phyloP scores from a whole-genome alignment of 352 stramenopile genomes.

The Phytophthora agathidicida region DNA sequence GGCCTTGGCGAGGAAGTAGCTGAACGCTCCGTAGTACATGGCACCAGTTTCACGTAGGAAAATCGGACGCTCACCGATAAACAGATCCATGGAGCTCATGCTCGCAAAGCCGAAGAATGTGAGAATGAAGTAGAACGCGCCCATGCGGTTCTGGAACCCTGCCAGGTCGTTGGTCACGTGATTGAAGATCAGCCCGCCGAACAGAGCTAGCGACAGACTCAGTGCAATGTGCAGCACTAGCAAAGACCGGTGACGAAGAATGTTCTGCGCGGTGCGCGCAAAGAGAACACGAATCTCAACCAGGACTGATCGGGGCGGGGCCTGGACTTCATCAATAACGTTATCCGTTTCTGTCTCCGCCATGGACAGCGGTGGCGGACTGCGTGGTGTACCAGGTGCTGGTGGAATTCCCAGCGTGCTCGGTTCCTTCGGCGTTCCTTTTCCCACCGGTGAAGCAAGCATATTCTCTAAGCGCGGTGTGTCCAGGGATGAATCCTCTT shows the following conservation, averaged over 20 bases:
- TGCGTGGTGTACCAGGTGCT: conserved; percentile 24
- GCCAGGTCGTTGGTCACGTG: conserved; percentile 83
- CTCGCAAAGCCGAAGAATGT: conserved; percentile 88
- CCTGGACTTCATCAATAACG: conserved; percentile 2
- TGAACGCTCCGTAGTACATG: conserved; percentile 81
- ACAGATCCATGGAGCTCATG: conserved; percentile 87
- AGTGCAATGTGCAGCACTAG: conserved; percentile 68
- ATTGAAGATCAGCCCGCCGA: conserved; percentile 81
- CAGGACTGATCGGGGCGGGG: conserved; percentile 45
- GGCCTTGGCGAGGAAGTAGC: conserved; percentile 83
- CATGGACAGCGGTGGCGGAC: conserved; percentile 23
- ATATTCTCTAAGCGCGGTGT: conserved; percentile 49
- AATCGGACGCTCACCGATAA: conserved; percentile 75
- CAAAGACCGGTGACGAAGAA: conserved; percentile 75
- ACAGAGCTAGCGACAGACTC: conserved; percentile 63
- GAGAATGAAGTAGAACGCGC: conserved; percentile 87
- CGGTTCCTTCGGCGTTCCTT: conserved; percentile 15
- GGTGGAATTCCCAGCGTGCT: conserved; percentile 22
- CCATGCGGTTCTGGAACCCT: conserved; percentile 86
- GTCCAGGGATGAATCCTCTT: conserved; percentile 47
- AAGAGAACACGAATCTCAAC: conserved; percentile 80
- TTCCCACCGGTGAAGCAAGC: conserved; percentile 29
- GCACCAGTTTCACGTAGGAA: conserved; percentile 81
- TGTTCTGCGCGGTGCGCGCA: conserved; percentile 68
- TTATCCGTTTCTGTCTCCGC: conserved; percentile 9